phyloP scores from a whole-genome alignment of 495 filamentous ascomycete genomes.

The Aspergillus bridgeri region DNA sequence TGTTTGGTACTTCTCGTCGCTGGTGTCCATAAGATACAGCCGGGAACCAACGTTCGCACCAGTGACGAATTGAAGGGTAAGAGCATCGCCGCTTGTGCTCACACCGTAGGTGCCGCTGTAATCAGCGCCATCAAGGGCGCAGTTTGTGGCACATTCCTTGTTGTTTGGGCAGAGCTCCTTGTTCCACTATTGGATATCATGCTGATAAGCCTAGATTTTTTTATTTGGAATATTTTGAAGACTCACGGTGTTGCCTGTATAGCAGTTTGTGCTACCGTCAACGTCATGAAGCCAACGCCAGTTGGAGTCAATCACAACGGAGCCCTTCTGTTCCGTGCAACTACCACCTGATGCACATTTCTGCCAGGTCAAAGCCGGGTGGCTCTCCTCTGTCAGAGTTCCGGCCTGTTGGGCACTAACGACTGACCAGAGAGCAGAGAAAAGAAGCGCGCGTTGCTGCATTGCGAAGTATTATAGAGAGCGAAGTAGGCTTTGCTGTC shows the following conservation, averaged over 20 bases:
- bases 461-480: slow-evolving; percentile 16
- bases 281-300: slow-evolving; percentile 59
- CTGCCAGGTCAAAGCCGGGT: slow-evolving; percentile 56
- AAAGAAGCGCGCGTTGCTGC: slow-evolving; percentile 34
- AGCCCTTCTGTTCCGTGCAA: slow-evolving; percentile 51
- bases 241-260: slow-evolving; percentile 50
- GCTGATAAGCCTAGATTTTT: slow-evolving; percentile 3
- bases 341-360: slow-evolving; percentile 50
- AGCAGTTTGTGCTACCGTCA: slow-evolving; percentile 58
- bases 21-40: slow-evolving; percentile 51
- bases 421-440: slow-evolving; percentile 28
- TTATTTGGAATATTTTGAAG: background rate
- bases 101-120: slow-evolving; percentile 55
- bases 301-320: slow-evolving; percentile 63
- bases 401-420: slow-evolving; percentile 53
- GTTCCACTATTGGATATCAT: slow-evolving; percentile 38
- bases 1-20: slow-evolving; percentile 53
- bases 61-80: slow-evolving; percentile 54
- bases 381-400: slow-evolving; percentile 52
- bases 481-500: slow-evolving; percentile 10
- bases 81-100: slow-evolving; percentile 41
- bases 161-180: slow-evolving; percentile 49
- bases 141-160: slow-evolving; percentile 52
- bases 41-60: slow-evolving; percentile 50
- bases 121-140: slow-evolving; percentile 59